These are phyloP conservation scores for Silene latifolia DNA, from an alignment of 148 eudicot genomes.

Conservation along the genomic window DNA sequence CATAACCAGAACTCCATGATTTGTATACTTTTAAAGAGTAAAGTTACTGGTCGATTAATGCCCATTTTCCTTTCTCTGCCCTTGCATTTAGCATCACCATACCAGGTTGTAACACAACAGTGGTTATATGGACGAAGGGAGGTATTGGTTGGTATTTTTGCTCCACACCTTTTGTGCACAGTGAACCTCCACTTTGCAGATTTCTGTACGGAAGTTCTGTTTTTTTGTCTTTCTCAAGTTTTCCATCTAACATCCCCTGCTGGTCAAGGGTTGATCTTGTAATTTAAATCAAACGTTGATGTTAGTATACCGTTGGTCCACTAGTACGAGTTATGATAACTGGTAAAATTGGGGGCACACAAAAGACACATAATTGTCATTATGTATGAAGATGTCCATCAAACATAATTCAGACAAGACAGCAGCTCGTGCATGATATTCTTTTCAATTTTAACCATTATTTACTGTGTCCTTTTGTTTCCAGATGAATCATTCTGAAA, in stretches of 20 bases:
- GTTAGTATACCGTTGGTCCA: not conserved
- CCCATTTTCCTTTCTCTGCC: not conserved
- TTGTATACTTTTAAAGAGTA: not conserved
- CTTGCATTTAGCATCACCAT: not conserved
- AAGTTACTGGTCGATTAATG: not conserved
- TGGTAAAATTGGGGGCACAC: not conserved
- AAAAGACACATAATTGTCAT: constrained; percentile 1
- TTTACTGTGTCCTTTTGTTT: not conserved
- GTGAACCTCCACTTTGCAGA: not conserved
- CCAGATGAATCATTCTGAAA: not conserved
- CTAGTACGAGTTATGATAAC: not conserved
- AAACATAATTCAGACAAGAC: not conserved
- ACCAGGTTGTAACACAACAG: not conserved
- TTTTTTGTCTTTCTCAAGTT: not conserved
- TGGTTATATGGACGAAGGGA: not conserved
- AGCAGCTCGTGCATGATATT: constrained; percentile 21
- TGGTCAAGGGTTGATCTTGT: not conserved
- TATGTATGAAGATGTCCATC: constrained; percentile 13
- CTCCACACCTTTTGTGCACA: not conserved
- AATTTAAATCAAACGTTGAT: not conserved
- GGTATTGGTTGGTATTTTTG: not conserved
- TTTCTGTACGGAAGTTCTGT: not conserved
- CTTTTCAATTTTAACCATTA: not conserved
- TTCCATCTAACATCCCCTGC: not conserved
- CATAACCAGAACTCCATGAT: not conserved